A percentile compares a stretch with the other conserved stretches of the same genome.
Evolutionary conservation across 1,284 basidiomycete genomes (phyloP).

Genomic region (Tilletia caries): DNA sequence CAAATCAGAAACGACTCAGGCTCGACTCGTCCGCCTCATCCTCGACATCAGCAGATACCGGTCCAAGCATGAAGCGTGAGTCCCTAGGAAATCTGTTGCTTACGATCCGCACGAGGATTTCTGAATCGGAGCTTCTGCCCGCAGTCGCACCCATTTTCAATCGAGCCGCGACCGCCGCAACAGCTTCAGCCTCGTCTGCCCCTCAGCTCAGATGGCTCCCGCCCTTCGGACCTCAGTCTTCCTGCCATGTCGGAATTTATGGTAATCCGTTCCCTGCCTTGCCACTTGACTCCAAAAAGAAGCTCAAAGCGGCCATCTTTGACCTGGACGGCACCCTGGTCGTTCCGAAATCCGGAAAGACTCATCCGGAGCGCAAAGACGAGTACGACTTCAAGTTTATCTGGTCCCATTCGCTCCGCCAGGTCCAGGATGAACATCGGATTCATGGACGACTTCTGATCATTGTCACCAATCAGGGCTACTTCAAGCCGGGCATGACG

Average conservation of each 20-base stretch:
- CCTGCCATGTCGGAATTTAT: slow-evolving; percentile 6
- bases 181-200: background rate
- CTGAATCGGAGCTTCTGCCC: background rate
- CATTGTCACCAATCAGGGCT: slow-evolving; percentile 36
- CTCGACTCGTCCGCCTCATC: background rate
- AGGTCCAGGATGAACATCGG: slow-evolving; percentile 23
- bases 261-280: background rate
- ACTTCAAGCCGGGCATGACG: slow-evolving; percentile 1
- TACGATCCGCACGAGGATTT: background rate
- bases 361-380: slow-evolving; percentile 29
- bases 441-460: slow-evolving; percentile 22
- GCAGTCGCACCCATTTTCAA: slow-evolving; percentile 8
- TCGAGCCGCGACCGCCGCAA: background rate
- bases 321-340: slow-evolving; percentile 44
- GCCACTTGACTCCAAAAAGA: background rate
- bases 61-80: slow-evolving; percentile 12
- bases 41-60: background rate
- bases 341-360: slow-evolving; percentile 29
- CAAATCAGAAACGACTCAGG: background rate
- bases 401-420: slow-evolving; percentile 17
- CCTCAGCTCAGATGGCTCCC: slow-evolving; percentile 9
- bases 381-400: slow-evolving; percentile 37
- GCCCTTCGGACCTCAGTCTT: background rate
- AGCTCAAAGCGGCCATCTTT: slow-evolving; percentile 33
- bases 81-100: background rate